Evolutionary conservation across 441 rosid genomes (phyloP), one percentile per base, ranked within the genome.

Genomic region (Francoa sonchifolia): DNA sequence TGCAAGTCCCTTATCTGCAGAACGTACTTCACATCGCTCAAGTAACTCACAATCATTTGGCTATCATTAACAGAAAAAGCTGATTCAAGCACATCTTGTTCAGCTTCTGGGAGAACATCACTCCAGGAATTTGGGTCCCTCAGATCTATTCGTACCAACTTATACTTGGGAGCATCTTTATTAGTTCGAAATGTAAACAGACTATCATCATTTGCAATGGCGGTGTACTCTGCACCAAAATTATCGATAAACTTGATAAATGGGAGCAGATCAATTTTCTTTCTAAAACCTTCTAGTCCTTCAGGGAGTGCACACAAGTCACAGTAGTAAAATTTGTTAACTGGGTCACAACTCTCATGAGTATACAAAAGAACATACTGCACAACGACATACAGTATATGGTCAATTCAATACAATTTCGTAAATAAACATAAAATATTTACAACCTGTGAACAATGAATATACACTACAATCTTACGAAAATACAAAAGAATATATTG

Each of bases 281-380:
- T 81, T 55, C 65, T 72, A 46, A 67, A 72, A 48, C 90, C 76
- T 65, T 71, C 73, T 57, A 90, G 74, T 37, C 92, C 96, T 27
- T 64, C 68, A 3, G 68, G 62, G 51, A 86, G 70, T 44, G 74
- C 60, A 60, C 92, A 74, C 56, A 86, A 41, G 36, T 83, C 77
- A 22, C 84, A 90, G 64, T 83, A 83, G 65, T 80, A 86, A 29
- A 90, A 40, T 63, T 90, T 86, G 69, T 86, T 86, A 56, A 78
- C 77, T 13, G 95, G 94, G 63, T 83, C 95, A 67, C 90, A 78
- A 55, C 66, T 57, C 62, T 83, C 96, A 0, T 1, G 13, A 12
- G 72, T 72, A 56, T 48, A 35, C 48, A 86, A 62, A 54, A 90
- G 39, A 59, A 90, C 64, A 50, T 78, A 80, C 99, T 86, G 93